phyloP scores from a whole-genome alignment of 768 basidiomycete genomes.

The Mycena belliarum region DNA sequence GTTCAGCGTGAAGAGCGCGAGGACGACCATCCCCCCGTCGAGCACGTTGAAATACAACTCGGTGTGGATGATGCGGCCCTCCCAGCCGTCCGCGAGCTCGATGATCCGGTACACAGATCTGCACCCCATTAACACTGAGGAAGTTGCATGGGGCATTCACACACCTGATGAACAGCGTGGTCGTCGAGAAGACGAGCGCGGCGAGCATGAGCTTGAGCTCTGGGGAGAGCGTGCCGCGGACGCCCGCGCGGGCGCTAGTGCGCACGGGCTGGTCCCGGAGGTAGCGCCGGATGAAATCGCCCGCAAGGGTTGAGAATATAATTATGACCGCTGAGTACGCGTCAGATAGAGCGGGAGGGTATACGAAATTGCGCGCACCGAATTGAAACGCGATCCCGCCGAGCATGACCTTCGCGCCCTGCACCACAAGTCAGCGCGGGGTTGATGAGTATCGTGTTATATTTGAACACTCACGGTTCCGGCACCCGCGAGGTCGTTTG shows the following conservation, averaged over 20 bases:
- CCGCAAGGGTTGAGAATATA: slow-evolving; percentile 39
- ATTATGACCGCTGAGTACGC: slow-evolving; percentile 40
- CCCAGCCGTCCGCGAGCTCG: too few relatives aligned
- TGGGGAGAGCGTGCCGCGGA: neutral
- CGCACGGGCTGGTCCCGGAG: slow-evolving; percentile 34
- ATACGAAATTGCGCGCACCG: slow-evolving; percentile 27
- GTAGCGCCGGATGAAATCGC: slow-evolving; percentile 49
- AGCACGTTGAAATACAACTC: too few relatives aligned
- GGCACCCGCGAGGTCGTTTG: neutral
- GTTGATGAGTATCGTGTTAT: too few relatives aligned
- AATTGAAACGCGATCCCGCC: slow-evolving; percentile 65
- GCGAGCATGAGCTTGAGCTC: slow-evolving; percentile 29
- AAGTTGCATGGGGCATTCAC: too few relatives aligned
- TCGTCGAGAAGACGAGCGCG: slow-evolving; percentile 41
- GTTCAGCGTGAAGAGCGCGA: too few relatives aligned
- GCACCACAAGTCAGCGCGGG: neutral
- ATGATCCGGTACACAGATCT: too few relatives aligned
- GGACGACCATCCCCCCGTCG: too few relatives aligned
- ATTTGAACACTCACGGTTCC: neutral
- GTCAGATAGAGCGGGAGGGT: neutral
- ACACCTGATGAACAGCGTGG: slow-evolving; percentile 48
- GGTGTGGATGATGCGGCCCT: too few relatives aligned
- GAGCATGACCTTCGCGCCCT: slow-evolving; percentile 41
- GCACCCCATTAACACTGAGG: too few relatives aligned
- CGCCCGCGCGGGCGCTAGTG: too few relatives aligned